A percentile compares a stretch with the other conserved stretches of the same genome.
Evolutionary conservation across 2,329 filamentous ascomycete species (phyloP).

Genomic region (Metarhizium brunneum): DNA sequence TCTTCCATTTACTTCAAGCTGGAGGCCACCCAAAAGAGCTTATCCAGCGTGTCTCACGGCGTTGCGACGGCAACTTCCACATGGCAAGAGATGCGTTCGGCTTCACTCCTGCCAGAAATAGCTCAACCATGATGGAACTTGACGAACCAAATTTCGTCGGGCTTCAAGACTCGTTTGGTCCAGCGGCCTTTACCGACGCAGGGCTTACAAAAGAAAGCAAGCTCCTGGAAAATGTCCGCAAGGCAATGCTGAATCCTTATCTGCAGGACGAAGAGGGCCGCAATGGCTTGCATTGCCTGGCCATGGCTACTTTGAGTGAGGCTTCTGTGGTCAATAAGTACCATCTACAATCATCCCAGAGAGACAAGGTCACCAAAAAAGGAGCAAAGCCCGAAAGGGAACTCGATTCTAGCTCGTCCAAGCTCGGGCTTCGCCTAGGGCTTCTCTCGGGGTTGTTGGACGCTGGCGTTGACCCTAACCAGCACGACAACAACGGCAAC

Average conservation of each 20-base stretch:
- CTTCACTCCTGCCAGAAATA: conserved; percentile 13
- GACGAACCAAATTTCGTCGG: conserved; percentile 3
- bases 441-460: conserved; percentile 22
- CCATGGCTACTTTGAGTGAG: conserved; percentile 38
- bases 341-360: conserved; percentile 11
- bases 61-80: conserved; percentile 21
- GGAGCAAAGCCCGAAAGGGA: conserved; percentile 15
- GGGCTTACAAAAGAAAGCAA: conserved; percentile 11
- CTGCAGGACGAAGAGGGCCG: conserved; percentile 32
- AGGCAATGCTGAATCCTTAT: conserved; percentile 10
- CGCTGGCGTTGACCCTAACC: conserved; percentile 37
- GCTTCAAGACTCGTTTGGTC: conserved; percentile 2
- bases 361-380: conserved; percentile 6
- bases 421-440: conserved; percentile 18
- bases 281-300: conserved; percentile 51
- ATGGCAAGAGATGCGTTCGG: conserved; percentile 42
- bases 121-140: conserved; percentile 4
- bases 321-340: conserved; percentile 27
- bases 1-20: conserved; percentile 35
- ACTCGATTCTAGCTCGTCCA: conserved; percentile 24
- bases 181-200: conserved; percentile 3
- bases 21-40: conserved; percentile 14
- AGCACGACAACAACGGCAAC: conserved; percentile 41
- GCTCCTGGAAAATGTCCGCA: conserved; percentile 13
- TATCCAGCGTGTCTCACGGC: conserved; percentile 23